Base-by-base conservation (phyloP, 225 moss, liverwort and hornwort genomes). In the Lunularia cruciata region DNA sequence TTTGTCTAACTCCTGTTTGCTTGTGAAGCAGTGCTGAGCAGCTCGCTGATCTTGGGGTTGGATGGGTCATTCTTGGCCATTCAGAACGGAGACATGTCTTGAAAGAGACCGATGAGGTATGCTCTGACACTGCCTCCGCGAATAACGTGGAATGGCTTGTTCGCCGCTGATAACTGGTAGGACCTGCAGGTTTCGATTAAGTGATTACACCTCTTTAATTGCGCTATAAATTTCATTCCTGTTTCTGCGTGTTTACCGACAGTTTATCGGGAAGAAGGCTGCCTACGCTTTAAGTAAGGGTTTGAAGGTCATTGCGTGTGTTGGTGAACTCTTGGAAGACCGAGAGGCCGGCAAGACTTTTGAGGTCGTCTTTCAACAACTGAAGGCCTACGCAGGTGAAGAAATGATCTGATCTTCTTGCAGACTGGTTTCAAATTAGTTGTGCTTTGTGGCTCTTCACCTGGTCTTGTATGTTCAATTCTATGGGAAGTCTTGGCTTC, bases 51-150 rank as follows among this genome's bases (percentile, higher is more conserved):
- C 71, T 77, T 0, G 90, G 88, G 0, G 78, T 79, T 53, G 76
- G 79, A 64, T 90, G 90, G 90, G 90, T 90, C 57, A 88, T 88
- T 54, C 84, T 84, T 65, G 90, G 90, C 22, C 90, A 90, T 34
- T 72, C 77, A 4, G 72, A 77, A 72, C 77, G 72, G 51, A 72
- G 77, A 38, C 77, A 77, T 43, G 51, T 77, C 15, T 23, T 77
- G n/a, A 77, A 79, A 2, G 83, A 86, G 71, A 71, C 47, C 19
- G 48, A 61, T 37, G 71, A 82, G 77, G 82, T 82, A 75, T 19
- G 60, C 10, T 54, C 27, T 11, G 7, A 26, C 11, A 8, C n/a
- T 15, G 39, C 19, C 23, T 3, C 7, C 15, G 31, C 33, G 13
- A 11, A 30, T 5, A 57, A 33, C 16, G 11, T 57, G 4, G 31